Base-by-base conservation (phyloP, 768 basidiomycete species). In the Panaeolus cyanescens region DNA sequence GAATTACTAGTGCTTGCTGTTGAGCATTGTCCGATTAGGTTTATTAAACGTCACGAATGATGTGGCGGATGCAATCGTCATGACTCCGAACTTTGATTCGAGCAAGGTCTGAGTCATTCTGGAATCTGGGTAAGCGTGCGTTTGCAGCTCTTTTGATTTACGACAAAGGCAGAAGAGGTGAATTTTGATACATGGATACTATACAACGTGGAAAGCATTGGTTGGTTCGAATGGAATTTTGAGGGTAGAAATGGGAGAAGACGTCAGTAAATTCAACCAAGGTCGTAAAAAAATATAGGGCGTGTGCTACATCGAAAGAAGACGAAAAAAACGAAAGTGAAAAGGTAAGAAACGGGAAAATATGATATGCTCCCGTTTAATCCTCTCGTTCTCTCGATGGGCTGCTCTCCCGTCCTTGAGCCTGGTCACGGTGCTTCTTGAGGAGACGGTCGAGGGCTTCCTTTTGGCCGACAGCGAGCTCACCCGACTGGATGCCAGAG, bases 401-500 rank as follows among this genome's bases (percentile, higher is more conserved):
- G 64, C 67, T 72, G 19, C 67, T 39, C 20, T 67, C 67, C 15
- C 71, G 65, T 5, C 68, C 71, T 22, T 70, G 69, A 5, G 71
- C 71, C 60, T 74, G 69, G 5, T 71, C 71, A 59, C 87, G 85
- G 77, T 96, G 94, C 79, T 85, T 85, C 78, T 83, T 85, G 65
- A 99, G 83, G 32, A 99, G 81, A 61, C 89, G 84, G 74, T 98
- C 95, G 31, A 99, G 83, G 5, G 93, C 90, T 70, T 92, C 90
- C 77, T 90, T 91, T 77, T 98, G 93, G n/a, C 97, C 95, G 40
- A 98, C 90, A 45, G 87, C 88, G 69, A 99, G 91, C 73, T 93
- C 88, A 60, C 97, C 97, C 34, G 90, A 89, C 71, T 91, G 88
- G 74, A 98, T 95, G 32, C 91, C 95, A 57, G 91, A 91, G 82